Percentiles rank a stretch among this genome's conserved stretches.
Conservation (phyloP, 2,329 filamentous ascomycete species). For the Alternaria sp. region DNA sequence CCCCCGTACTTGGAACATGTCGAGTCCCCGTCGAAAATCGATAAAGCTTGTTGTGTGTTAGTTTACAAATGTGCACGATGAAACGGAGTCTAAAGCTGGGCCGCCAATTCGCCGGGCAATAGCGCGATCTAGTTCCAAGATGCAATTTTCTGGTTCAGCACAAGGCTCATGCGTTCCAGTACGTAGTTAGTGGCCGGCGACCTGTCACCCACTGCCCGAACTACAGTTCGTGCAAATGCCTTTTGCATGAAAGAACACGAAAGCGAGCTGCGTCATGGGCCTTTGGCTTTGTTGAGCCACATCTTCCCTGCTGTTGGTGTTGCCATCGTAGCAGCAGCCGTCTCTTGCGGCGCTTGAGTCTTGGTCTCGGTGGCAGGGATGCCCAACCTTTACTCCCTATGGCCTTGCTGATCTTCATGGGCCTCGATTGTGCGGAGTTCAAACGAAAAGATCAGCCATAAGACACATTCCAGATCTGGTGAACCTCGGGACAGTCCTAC, state of each 20-base stretch:
- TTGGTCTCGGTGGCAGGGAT: not conserved
- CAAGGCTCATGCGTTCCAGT: not conserved
- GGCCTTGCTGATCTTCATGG: not conserved
- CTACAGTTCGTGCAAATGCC: not conserved
- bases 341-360: not conserved
- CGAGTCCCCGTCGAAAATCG: slow-evolving; percentile 26
- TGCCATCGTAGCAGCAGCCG: not conserved
- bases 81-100: slow-evolving; percentile 23
- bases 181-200: not conserved
- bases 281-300: slow-evolving; percentile 1
- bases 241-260: not conserved
- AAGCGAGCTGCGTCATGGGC: slow-evolving; percentile 2
- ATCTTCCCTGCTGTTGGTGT: slow-evolving; percentile 4
- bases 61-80: slow-evolving; percentile 22
- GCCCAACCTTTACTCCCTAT: not conserved
- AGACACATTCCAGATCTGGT: not conserved
- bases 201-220: slow-evolving; percentile 9
- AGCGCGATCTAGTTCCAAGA: slow-evolving; percentile 13
- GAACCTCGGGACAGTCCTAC: not conserved
- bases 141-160: slow-evolving; percentile 2
- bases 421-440: slow-evolving; percentile 1
- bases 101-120: slow-evolving; percentile 11
- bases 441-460: not conserved
- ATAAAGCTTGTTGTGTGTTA: slow-evolving; percentile 40
- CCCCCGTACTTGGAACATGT: slow-evolving; percentile 20